phyloP scores from a whole-genome alignment of 2,329 filamentous ascomycete species.

The Penicillium sp. region DNA sequence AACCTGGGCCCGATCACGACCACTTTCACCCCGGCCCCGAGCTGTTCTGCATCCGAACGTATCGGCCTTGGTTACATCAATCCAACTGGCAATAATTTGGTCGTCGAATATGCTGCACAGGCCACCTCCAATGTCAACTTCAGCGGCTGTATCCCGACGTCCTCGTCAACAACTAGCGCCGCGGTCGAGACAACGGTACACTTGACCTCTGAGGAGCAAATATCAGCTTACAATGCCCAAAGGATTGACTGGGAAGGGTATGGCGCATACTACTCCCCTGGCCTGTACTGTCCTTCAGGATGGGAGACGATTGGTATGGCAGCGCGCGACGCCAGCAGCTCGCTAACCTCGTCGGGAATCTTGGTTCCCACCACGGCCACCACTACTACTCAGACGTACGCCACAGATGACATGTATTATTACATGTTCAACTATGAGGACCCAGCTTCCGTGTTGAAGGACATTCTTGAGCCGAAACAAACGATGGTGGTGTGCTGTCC shows the following conservation, averaged over 20 bases:
- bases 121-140: background rate
- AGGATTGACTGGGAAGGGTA: background rate
- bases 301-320: conserved; percentile 9
- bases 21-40: conserved; percentile 14
- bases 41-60: conserved; percentile 1
- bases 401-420: background rate
- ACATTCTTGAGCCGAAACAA: conserved; percentile 6
- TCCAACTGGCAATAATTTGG: background rate
- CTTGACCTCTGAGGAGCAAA: background rate
- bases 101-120: background rate
- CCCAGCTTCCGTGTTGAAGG: background rate
- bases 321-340: background rate
- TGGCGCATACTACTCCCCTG: conserved; percentile 16
- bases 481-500: conserved; percentile 15
- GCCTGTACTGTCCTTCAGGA: conserved; percentile 13
- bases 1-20: conserved; percentile 16
- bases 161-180: background rate
- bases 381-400: background rate
- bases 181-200: background rate
- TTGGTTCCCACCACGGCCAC: background rate
- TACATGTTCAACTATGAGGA: background rate
- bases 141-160: background rate
- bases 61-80: background rate
- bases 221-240: background rate
- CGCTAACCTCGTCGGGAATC: conserved; percentile 4